Evolutionary conservation across 306 rosid species (phyloP).

Genomic region (Vigna hirtella): DNA sequence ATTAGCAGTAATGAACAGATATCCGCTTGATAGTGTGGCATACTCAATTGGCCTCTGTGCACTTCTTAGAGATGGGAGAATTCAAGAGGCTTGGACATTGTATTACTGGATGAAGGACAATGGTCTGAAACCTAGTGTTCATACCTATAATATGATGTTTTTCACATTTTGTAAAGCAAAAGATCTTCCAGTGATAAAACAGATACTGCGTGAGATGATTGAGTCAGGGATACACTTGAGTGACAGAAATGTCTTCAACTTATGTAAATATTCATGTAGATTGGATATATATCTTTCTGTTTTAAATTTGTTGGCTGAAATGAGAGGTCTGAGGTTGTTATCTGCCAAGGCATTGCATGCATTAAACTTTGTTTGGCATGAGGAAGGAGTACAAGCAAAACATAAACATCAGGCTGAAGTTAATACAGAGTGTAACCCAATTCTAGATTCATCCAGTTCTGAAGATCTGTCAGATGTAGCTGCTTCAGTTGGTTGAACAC

Average conservation of each 20-base stretch:
- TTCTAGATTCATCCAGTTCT: constrained; percentile 53
- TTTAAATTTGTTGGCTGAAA: constrained; percentile 53
- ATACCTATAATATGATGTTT: constrained; percentile 59
- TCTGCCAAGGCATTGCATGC: constrained; percentile 44
- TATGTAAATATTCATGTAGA: constrained; percentile 45
- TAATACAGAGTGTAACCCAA: constrained; percentile 31
- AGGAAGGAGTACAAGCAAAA: constrained; percentile 37
- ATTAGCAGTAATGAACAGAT: constrained; percentile 45
- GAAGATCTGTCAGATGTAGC: constrained; percentile 60
- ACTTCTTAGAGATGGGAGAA: constrained; percentile 61
- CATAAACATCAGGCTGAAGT: constrained; percentile 40
- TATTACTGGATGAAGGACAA: constrained; percentile 60
- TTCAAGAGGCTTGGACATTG: constrained; percentile 57
- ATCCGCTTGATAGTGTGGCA: constrained; percentile 59
- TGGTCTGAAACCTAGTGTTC: constrained; percentile 57
- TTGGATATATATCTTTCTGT: constrained; percentile 31
- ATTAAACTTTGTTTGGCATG: constrained; percentile 18
- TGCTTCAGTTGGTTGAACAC: constrained; percentile 56
- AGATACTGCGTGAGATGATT: constrained; percentile 68
- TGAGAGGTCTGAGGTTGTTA: constrained; percentile 61
- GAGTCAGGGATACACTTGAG: constrained; percentile 55
- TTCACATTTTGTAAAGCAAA: constrained; percentile 51
- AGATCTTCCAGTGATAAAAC: constrained; percentile 46
- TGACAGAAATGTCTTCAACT: constrained; percentile 50
- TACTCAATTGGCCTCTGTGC: constrained; percentile 60